Evolutionary conservation across 306 rosid genomes (phyloP).

Genomic region (Prosopis cineraria): DNA sequence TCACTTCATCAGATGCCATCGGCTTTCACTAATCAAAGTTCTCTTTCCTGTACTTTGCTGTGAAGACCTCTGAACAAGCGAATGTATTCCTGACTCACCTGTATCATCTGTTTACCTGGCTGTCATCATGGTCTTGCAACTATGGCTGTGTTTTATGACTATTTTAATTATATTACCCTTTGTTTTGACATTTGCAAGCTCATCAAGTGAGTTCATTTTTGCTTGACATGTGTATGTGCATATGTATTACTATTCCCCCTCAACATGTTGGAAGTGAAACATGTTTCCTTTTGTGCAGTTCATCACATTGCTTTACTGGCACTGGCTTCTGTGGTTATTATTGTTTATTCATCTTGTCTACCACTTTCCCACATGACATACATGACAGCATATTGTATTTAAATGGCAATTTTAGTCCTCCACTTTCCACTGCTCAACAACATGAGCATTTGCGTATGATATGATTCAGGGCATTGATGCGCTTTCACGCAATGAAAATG

Average conservation of each 20-base stretch:
- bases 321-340: neutral
- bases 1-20: no score
- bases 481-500: slow-evolving; percentile 97
- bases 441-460: neutral
- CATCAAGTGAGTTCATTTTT: neutral
- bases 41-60: no score
- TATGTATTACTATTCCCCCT: neutral
- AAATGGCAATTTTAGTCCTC: neutral
- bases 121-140: no score
- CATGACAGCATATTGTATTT: neutral
- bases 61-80: no score
- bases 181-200: no score
- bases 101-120: no score
- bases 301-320: slow-evolving; percentile 13
- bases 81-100: no score
- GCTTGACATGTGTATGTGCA: neutral
- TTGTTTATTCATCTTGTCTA: neutral
- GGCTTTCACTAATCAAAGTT: no score
- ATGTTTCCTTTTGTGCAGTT: slow-evolving; percentile 16
- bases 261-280: neutral
- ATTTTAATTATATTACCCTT: no score
- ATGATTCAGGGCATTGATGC: slow-evolving; percentile 86
- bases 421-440: neutral
- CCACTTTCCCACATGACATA: neutral
- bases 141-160: no score